Percentiles rank a stretch among this genome's conserved stretches.
Evolutionary conservation across 2,329 filamentous ascomycete species (phyloP).

Genomic region (Parastagonospora nodorum): DNA sequence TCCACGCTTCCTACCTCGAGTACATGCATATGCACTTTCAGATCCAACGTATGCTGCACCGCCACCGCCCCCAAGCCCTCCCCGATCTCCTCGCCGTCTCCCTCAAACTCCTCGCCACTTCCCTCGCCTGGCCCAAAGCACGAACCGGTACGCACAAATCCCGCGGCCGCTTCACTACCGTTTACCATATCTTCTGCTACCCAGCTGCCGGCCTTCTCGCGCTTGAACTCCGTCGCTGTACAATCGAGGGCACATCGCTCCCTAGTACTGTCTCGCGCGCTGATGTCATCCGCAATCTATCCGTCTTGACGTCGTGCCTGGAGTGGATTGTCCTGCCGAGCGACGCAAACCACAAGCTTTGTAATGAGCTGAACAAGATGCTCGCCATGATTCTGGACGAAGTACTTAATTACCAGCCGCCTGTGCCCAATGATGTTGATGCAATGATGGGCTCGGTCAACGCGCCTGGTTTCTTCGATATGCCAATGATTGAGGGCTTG

Average conservation of each 20-base stretch:
- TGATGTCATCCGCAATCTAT: conserved; percentile 44
- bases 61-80: conserved; percentile 37
- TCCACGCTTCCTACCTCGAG: conserved; percentile 41
- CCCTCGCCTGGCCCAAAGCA: conserved; percentile 39
- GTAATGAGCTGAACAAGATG: conserved; percentile 45
- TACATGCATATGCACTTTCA: conserved; percentile 42
- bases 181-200: conserved; percentile 44
- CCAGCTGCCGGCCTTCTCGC: conserved; percentile 43
- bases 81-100: conserved; percentile 39
- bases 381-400: conserved; percentile 41
- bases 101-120: conserved; percentile 39
- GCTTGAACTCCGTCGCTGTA: conserved; percentile 41
- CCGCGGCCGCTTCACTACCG: conserved; percentile 38
- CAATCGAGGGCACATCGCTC: conserved; percentile 36
- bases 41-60: conserved; percentile 40
- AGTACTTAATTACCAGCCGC: conserved; percentile 43
- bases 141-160: conserved; percentile 36
- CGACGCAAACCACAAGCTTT: conserved; percentile 44
- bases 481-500: conserved; percentile 42
- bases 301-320: conserved; percentile 41
- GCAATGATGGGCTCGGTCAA: conserved; percentile 10
- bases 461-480: conserved; percentile 40
- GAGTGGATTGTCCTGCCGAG: conserved; percentile 42
- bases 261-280: conserved; percentile 38
- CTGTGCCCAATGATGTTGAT: conserved; percentile 16